Evolutionary conservation across 306 rosid species (phyloP), one percentile per base, ranked within the genome.

Genomic region (Citrullus mucosospermus): DNA sequence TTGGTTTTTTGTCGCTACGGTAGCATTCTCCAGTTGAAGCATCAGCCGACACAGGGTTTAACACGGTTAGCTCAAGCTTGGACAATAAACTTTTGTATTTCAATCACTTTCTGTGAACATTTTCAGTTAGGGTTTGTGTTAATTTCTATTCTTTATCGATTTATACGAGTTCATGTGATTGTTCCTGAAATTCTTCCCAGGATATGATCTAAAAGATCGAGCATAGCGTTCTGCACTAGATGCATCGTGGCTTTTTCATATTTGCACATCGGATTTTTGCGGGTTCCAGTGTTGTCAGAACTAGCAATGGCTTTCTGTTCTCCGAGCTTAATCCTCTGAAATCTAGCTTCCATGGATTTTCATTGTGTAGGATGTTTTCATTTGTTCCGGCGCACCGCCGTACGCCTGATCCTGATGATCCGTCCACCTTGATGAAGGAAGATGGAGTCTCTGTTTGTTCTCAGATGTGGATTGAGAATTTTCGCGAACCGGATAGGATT

Each of bases 401-500:
- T 6, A 41, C 78, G 9, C 86, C 89, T 0, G 92, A 88, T 77
- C 93, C 94, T 4, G 82, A 89, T 57, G 91, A 91, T 87, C 97
- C 96, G 1, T 79, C 89, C 51, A 83, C 82, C 66, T 84, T 82
- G 81, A 75, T 92, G 71, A 94, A 85, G 68, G 97, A 92, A 66
- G 96, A 94, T 69, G 95, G 89, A 9, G 89, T 94, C 32, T 84
- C 95, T 8, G 88, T 87, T 77, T 82, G 89, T 65, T 90, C 87
- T 54, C 87, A 87, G 56, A 85, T 89, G 89, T 94, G 98, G 98
- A 85, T 94, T 81, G 92, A 90, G 78, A 92, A 84, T 82, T 94
- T 88, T 81, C 88, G 95, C 12, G 90, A 88, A 55, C 95, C 93
- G 2, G 94, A 89, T 80, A 65, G 82, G 65, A 76, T 80, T 75